Conservation (phyloP, 176 grass and related monocot species). For the Eleusine coracana region DNA sequence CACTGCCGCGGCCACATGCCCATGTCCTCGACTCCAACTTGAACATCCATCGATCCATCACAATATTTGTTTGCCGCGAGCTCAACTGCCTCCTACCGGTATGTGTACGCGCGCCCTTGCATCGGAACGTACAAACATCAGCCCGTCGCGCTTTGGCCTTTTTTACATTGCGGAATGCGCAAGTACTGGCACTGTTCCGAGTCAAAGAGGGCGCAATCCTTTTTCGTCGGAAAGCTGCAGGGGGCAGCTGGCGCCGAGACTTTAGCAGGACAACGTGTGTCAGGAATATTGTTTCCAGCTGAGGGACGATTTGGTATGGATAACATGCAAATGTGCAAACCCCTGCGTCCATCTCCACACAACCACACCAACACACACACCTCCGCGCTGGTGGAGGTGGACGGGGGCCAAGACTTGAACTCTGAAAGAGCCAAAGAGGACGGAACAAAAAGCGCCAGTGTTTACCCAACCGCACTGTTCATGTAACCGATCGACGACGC, state of each 20-base stretch:
- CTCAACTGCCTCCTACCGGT: not conserved
- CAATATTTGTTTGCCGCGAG: not conserved
- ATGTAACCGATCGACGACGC: too few relatives aligned
- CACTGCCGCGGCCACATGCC: slow-evolving; percentile 33
- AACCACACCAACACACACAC: not conserved
- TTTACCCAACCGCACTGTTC: too few relatives aligned
- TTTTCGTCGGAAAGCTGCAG: slow-evolving; percentile 50
- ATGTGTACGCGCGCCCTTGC: not conserved
- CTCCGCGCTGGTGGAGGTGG: not conserved
- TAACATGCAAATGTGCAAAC: not conserved
- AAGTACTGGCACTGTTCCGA: not conserved
- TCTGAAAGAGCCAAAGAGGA: too few relatives aligned
- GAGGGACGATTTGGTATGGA: slow-evolving; percentile 8
- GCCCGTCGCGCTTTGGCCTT: not conserved
- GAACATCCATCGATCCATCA: too few relatives aligned
- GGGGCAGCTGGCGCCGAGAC: slow-evolving; percentile 47
- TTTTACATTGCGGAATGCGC: not conserved
- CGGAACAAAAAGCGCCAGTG: not conserved
- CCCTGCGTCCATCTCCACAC: not conserved
- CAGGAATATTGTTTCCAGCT: slow-evolving; percentile 53
- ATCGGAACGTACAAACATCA: not conserved
- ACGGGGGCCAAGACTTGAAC: not conserved
- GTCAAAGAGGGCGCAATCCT: slow-evolving; percentile 15
- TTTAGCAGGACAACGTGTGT: slow-evolving; percentile 43
- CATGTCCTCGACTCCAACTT: not conserved